Percentiles rank a stretch among this genome's conserved stretches.
Conservation (phyloP, 257 asterid species). For the Osmanthus fragrans region DNA sequence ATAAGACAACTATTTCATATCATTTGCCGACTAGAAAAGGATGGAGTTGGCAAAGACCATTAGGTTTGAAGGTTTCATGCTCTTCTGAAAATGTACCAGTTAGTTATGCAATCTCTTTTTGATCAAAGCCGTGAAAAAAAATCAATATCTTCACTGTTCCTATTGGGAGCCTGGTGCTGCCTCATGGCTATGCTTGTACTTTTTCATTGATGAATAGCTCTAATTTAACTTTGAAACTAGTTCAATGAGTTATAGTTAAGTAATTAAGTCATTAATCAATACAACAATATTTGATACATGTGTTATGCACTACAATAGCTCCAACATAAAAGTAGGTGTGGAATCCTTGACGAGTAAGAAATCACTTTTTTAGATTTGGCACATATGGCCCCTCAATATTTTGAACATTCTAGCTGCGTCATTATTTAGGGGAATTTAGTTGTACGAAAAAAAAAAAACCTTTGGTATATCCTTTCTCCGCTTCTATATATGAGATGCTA, state of each 20-base stretch:
- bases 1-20: slow-evolving; percentile 34
- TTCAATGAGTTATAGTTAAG: background rate
- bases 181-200: background rate
- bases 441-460: background rate
- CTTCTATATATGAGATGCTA: background rate
- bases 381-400: background rate
- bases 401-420: background rate
- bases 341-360: background rate
- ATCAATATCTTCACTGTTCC: background rate
- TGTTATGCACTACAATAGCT: background rate
- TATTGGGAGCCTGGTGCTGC: too few species aligned
- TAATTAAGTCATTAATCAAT: background rate
- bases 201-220: background rate
- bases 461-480: background rate
- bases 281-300: background rate
- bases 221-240: background rate
- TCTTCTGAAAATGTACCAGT: slow-evolving; percentile 68
- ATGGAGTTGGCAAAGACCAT: slow-evolving; percentile 23
- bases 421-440: background rate
- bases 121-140: background rate
- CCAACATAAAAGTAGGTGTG: background rate
- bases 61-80: slow-evolving; percentile 49
- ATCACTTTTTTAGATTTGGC: background rate
- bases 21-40: slow-evolving; percentile 31
- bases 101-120: slow-evolving; percentile 22